A percentile compares a stretch with the other conserved stretches of the same genome.
Conservation (phyloP, 768 basidiomycete species). For the Rhodosporidiobolus odoratus region DNA sequence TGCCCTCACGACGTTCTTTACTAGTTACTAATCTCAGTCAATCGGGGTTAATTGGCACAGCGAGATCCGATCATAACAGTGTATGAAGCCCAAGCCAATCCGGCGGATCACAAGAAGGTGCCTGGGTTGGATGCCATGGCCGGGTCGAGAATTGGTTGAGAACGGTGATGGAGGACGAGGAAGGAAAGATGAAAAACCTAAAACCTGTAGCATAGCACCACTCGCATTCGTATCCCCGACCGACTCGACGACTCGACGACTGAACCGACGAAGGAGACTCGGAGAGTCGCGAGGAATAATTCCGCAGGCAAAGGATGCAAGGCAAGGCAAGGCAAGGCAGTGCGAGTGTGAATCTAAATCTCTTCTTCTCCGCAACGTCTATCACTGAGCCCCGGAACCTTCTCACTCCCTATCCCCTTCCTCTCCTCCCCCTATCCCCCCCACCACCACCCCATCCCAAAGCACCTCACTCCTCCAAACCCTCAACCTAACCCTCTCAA, state of each 20-base stretch:
- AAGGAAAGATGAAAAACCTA: background rate
- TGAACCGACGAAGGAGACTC: too few relatives aligned
- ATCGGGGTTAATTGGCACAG: conserved; percentile 31
- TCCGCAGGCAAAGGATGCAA: too few relatives aligned
- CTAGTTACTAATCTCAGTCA: conserved; percentile 14
- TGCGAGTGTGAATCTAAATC: too few relatives aligned
- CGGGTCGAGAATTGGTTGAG: conserved; percentile 19
- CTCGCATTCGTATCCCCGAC: too few relatives aligned
- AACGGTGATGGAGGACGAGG: background rate
- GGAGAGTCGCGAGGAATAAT: too few relatives aligned
- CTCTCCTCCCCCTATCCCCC: background rate
- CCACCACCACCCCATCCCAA: conserved; percentile 2
- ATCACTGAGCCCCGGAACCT: background rate
- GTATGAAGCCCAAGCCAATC: conserved; percentile 49
- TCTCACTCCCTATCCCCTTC: background rate
- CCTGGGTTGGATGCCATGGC: conserved; percentile 21
- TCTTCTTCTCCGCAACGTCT: background rate
- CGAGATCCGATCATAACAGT: conserved; percentile 48
- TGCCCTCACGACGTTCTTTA: background rate
- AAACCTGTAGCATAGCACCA: too few relatives aligned
- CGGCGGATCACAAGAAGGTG: conserved; percentile 45
- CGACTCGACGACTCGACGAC: too few relatives aligned
- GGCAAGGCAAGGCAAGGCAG: too few relatives aligned
- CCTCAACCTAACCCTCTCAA: conserved; percentile 34
- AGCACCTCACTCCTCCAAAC: conserved; percentile 36